A percentile compares a stretch with the other conserved stretches of the same genome.
These are phyloP conservation scores for Kregervanrija pseudodelftensis DNA, from an alignment of 805 yeast species.

Conservation along the genomic window DNA sequence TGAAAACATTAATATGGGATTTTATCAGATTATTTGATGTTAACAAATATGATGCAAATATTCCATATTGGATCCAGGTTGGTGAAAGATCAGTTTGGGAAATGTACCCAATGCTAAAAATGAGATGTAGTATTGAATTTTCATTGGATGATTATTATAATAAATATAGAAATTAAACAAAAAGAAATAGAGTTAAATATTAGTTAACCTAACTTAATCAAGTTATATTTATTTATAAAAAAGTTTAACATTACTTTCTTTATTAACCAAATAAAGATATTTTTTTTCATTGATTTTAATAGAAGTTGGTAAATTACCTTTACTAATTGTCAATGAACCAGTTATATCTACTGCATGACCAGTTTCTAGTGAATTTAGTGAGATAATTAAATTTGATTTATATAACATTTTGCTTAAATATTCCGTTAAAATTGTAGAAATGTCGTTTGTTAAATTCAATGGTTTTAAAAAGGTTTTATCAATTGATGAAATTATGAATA, in stretches of 20 bases:
- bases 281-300: constrained; percentile 46
- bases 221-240: constrained; percentile 31
- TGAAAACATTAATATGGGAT: constrained; percentile 61
- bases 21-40: constrained; percentile 75
- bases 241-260: constrained; percentile 43
- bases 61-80: constrained; percentile 81
- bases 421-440: constrained; percentile 22
- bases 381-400: constrained; percentile 32
- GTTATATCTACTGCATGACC: constrained; percentile 82
- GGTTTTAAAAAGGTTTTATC: constrained; percentile 18
- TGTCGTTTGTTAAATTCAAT: constrained; percentile 13
- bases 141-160: constrained; percentile 71
- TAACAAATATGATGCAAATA: constrained; percentile 59
- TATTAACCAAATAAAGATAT: constrained; percentile 51
- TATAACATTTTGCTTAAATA: no score
- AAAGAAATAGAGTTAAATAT: background rate
- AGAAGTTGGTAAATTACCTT: constrained; percentile 32
- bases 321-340: constrained; percentile 55
- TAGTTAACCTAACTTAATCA: background rate
- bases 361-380: constrained; percentile 61
- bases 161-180: constrained; percentile 18
- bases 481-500: constrained; percentile 16
- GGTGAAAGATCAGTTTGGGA: constrained; percentile 97
- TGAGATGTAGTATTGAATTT: constrained; percentile 85
- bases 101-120: constrained; percentile 71